phyloP scores from a whole-genome alignment of 2,329 filamentous ascomycete genomes.

The Colletotrichum coccodes region DNA sequence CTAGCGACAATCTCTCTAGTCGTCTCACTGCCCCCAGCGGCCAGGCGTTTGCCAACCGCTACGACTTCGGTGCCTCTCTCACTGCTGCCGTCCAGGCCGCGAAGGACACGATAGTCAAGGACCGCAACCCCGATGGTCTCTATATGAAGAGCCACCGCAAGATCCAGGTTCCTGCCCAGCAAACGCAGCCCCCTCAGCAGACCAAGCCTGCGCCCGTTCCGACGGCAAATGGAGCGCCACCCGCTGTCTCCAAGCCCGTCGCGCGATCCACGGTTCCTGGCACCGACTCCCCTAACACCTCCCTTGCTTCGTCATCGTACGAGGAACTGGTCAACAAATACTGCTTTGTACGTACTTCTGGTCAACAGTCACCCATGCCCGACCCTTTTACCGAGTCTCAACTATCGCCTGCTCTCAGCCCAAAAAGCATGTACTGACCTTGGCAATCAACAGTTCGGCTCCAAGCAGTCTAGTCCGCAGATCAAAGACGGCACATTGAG shows the following conservation, averaged over 20 bases:
- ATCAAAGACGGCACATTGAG: constrained; percentile 59
- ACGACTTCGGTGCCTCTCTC: constrained; percentile 95
- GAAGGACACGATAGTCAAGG: constrained; percentile 70
- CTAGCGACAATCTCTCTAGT: constrained; percentile 69
- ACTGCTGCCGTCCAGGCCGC: constrained; percentile 82
- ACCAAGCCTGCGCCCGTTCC: constrained; percentile 12
- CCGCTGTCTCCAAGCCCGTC: constrained; percentile 16
- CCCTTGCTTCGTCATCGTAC: constrained; percentile 87
- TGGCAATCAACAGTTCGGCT: constrained; percentile 64
- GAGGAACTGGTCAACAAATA: constrained; percentile 98
- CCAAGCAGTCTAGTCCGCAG: constrained; percentile 64
- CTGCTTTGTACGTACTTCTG: constrained; percentile 93
- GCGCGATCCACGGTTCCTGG: constrained; percentile 45
- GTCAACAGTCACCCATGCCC: constrained; percentile 42
- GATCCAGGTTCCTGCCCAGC: constrained; percentile 36
- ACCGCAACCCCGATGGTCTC: constrained; percentile 59
- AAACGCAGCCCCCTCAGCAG: constrained; percentile 30
- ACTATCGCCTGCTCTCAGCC: constrained; percentile 30
- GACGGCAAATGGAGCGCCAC: constrained; percentile 14
- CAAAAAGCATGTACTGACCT: constrained; percentile 50
- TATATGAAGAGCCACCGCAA: constrained; percentile 65
- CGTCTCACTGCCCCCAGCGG: constrained; percentile 66
- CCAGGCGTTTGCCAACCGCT: constrained; percentile 89
- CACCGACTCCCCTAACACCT: constrained; percentile 61
- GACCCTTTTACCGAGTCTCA: constrained; percentile 32